Percentiles rank a stretch among this genome's conserved stretches.
Conservation (phyloP, 2,329 filamentous ascomycete species). For the Colletotrichum camelliae region DNA sequence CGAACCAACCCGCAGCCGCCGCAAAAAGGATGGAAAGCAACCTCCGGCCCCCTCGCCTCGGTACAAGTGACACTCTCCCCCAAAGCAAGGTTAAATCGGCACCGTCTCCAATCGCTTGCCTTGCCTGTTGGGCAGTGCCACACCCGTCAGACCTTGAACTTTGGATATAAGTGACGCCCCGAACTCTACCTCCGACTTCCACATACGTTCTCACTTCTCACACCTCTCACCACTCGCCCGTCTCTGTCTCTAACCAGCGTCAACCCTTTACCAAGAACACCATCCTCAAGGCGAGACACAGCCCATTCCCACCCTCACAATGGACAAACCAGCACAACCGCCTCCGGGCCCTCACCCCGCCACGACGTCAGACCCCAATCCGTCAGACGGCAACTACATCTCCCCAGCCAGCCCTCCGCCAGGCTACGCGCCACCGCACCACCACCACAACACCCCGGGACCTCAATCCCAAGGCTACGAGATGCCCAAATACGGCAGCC, state of each 20-base stretch:
- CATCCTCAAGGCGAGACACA: rapidly evolving
- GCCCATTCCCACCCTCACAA: background rate
- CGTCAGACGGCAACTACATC: background rate
- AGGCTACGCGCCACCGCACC: background rate
- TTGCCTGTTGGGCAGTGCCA: background rate
- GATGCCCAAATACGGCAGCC: slow-evolving; percentile 15
- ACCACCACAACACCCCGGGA: background rate
- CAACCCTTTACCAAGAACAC: background rate
- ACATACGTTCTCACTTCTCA: background rate
- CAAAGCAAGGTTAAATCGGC: slow-evolving; percentile 2
- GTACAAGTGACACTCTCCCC: background rate
- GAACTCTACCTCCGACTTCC: background rate
- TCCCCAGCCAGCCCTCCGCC: background rate
- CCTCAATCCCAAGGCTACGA: background rate
- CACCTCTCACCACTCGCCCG: too few relatives aligned
- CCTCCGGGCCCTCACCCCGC: background rate
- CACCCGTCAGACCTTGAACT: background rate
- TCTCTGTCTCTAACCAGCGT: background rate
- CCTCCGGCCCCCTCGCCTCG: background rate
- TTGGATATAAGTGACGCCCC: slow-evolving; percentile 2
- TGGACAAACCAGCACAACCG: slow-evolving; percentile 3
- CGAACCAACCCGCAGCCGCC: background rate
- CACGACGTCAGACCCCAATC: background rate
- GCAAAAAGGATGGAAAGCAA: background rate
- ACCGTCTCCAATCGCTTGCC: background rate